These are phyloP conservation scores for Aspergillus bombycis DNA, from an alignment of 2,329 filamentous ascomycete genomes.

Conservation along the genomic window DNA sequence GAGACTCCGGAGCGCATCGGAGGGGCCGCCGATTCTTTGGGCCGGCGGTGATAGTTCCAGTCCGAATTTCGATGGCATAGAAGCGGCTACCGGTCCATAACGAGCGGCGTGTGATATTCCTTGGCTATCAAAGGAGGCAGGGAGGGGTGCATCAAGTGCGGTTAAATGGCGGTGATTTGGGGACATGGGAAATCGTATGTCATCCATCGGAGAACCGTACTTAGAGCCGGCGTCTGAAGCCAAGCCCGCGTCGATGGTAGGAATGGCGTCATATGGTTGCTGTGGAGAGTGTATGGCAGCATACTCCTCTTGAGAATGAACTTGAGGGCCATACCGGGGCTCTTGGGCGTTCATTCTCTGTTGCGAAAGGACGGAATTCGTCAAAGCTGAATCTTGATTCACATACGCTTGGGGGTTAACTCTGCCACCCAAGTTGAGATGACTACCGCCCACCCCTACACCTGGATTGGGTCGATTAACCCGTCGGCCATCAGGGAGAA, in stretches of 20 bases:
- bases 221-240: constrained; percentile 62
- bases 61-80: constrained; percentile 88
- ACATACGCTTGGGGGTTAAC: constrained; percentile 67
- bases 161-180: constrained; percentile 75
- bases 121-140: constrained; percentile 94
- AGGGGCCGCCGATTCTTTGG: constrained; percentile 65
- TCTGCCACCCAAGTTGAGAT: constrained; percentile 68
- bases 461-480: constrained; percentile 72
- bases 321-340: constrained; percentile 45
- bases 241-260: constrained; percentile 61
- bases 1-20: constrained; percentile 63
- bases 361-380: constrained; percentile 69
- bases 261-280: constrained; percentile 53
- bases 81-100: constrained; percentile 87
- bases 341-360: constrained; percentile 60
- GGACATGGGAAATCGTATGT: constrained; percentile 77
- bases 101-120: constrained; percentile 89
- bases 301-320: constrained; percentile 48
- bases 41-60: constrained; percentile 80
- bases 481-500: constrained; percentile 88
- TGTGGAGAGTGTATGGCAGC: constrained; percentile 43
- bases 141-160: constrained; percentile 89
- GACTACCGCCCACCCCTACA: constrained; percentile 54
- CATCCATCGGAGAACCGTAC: constrained; percentile 84
- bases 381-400: constrained; percentile 71